A percentile compares a stretch with the other conserved stretches of the same genome.
Evolutionary conservation across 1,284 basidiomycete genomes (phyloP).

Genomic region (Serendipita sp.): DNA sequence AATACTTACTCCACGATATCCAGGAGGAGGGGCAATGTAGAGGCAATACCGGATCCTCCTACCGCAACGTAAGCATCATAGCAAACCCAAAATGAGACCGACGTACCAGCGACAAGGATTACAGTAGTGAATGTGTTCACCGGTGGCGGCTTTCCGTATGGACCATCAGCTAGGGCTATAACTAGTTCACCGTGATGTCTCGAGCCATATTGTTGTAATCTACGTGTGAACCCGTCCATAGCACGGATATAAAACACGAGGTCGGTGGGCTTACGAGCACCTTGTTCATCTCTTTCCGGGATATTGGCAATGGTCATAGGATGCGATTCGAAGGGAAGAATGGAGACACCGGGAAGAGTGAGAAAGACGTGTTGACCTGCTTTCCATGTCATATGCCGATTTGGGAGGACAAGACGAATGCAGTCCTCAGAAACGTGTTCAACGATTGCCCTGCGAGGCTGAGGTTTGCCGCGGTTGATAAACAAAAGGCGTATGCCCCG

Average conservation of each 20-base stretch:
- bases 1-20: constrained; percentile 27
- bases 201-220: constrained; percentile 20
- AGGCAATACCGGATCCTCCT: constrained; percentile 39
- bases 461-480: constrained; percentile 29
- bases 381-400: constrained; percentile 30
- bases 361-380: constrained; percentile 46
- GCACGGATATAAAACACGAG: constrained; percentile 37
- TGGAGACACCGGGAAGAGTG: constrained; percentile 31
- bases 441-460: constrained; percentile 21
- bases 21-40: constrained; percentile 33
- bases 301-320: constrained; percentile 42
- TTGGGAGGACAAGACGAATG: constrained; percentile 24
- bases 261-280: constrained; percentile 21
- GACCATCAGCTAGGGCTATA: constrained; percentile 36
- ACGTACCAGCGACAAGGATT: constrained; percentile 36
- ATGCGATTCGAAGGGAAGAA: constrained; percentile 34
- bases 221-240: constrained; percentile 32
- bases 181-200: constrained; percentile 22
- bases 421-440: constrained; percentile 26
- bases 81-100: not conserved
- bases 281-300: constrained; percentile 18
- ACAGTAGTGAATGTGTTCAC: constrained; percentile 30
- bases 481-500: constrained; percentile 36
- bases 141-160: constrained; percentile 35
- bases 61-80: not conserved